phyloP scores from a whole-genome alignment of 2,329 filamentous ascomycete species.

The Talaromyces sp. region DNA sequence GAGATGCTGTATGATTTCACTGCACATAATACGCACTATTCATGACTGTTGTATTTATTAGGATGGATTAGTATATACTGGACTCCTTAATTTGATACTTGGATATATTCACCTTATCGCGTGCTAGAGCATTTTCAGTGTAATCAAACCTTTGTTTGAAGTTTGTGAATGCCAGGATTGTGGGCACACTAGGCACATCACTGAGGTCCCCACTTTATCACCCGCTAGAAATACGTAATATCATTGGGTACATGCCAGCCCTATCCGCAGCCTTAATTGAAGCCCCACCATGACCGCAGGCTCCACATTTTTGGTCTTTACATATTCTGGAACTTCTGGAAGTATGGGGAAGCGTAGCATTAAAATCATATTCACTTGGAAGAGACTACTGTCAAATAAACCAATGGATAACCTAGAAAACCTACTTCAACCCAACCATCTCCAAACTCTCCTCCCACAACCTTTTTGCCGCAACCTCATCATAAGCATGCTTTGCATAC shows the following conservation, averaged over 20 bases:
- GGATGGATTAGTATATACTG: not conserved
- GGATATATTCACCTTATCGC: too few species aligned
- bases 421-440: constrained; percentile 10
- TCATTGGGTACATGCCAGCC: not conserved
- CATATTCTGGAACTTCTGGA: too few species aligned
- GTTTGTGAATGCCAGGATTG: too few species aligned
- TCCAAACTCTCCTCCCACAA: not conserved
- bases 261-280: not conserved
- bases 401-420: not conserved
- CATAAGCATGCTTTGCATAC: constrained; percentile 8
- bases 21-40: not conserved
- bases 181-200: too few species aligned
- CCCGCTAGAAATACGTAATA: too few species aligned
- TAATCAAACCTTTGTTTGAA: too few species aligned
- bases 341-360: too few species aligned
- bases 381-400: too few species aligned
- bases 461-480: not conserved
- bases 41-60: not conserved
- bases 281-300: not conserved
- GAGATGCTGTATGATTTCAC: not conserved
- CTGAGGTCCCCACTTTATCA: too few species aligned
- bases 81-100: not conserved
- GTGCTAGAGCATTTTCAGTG: too few species aligned
- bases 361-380: too few species aligned
- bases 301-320: too few species aligned